Evolutionary conservation across 176 grass and related monocot genomes (phyloP).

Genomic region (Tuctoria greenei): DNA sequence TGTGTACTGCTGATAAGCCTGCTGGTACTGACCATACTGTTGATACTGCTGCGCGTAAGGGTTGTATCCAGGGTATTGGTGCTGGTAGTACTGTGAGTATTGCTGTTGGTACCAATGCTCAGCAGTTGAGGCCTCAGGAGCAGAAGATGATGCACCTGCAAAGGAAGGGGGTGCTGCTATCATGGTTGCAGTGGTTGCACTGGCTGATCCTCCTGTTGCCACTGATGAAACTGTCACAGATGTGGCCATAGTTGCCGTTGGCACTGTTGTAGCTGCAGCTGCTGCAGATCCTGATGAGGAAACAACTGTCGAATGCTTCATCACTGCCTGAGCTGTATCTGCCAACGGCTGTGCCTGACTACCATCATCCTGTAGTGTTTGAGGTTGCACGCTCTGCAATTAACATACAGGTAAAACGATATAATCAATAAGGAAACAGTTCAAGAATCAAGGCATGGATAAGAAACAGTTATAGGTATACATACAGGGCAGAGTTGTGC

Average conservation of each 20-base stretch:
- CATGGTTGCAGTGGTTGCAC: constrained; percentile 11
- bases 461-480: constrained; percentile 19
- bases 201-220: constrained; percentile 29
- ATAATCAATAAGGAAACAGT: constrained; percentile 3
- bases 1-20: constrained; percentile 50
- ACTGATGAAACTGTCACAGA: constrained; percentile 33
- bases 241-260: constrained; percentile 22
- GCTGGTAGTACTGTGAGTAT: constrained; percentile 79
- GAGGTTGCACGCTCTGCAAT: constrained; percentile 66
- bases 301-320: constrained; percentile 42
- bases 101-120: constrained; percentile 81
- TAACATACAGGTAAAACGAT: constrained; percentile 18
- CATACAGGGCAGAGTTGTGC: constrained; percentile 91
- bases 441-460: neutral
- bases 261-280: constrained; percentile 22
- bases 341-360: constrained; percentile 41
- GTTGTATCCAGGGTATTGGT: constrained; percentile 73
- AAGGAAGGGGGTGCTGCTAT: no score
- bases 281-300: constrained; percentile 41
- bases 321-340: constrained; percentile 36
- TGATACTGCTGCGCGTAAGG: constrained; percentile 83
- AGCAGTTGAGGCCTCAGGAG: constrained; percentile 47
- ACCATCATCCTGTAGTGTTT: constrained; percentile 58
- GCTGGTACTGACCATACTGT: constrained; percentile 71
- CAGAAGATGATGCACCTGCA: constrained; percentile 36